A percentile compares a stretch with the other conserved stretches of the same genome.
Conservation (phyloP, 2,329 filamentous ascomycete species). For the Aspergillus brunneoviolaceus region DNA sequence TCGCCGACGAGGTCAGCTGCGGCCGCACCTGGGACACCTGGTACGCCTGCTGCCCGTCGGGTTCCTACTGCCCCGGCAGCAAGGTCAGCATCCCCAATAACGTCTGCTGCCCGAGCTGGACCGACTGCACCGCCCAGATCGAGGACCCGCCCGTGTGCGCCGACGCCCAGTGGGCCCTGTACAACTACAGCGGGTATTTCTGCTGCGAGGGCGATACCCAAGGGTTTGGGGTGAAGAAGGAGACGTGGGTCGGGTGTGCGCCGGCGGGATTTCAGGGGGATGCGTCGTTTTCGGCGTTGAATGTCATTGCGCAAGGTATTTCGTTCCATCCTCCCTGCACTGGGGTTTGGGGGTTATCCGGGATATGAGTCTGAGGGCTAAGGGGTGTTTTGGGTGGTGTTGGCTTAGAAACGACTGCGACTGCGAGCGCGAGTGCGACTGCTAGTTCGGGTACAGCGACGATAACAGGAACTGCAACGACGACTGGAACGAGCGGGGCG, state of each 20-base stretch:
- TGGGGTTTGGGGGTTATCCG: no score
- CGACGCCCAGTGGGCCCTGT: slow-evolving; percentile 1
- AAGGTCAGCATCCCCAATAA: neutral
- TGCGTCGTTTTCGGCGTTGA: neutral
- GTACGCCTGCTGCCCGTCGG: slow-evolving; percentile 6
- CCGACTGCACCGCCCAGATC: slow-evolving; percentile 1
- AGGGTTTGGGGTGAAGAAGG: neutral
- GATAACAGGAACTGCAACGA: no score
- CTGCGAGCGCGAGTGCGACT: neutral
- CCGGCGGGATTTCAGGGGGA: neutral
- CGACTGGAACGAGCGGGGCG: neutral
- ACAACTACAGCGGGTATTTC: slow-evolving; percentile 4
- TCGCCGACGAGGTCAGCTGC: slow-evolving; percentile 4
- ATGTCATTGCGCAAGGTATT: neutral
- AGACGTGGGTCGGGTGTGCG: slow-evolving; percentile 1
- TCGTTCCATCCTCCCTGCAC: neutral
- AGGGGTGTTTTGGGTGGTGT: no score
- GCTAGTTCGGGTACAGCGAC: neutral
- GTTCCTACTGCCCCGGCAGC: slow-evolving; percentile 1
- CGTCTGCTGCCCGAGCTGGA: slow-evolving; percentile 6
- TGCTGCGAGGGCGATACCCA: neutral
- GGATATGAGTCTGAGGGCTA: neutral
- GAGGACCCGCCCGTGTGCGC: neutral
- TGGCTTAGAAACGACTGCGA: neutral
- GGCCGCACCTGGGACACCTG: neutral